These are phyloP conservation scores for Pseudogymnoascus pannorum DNA, from an alignment of 2,329 filamentous ascomycete species.

Conservation along the genomic window DNA sequence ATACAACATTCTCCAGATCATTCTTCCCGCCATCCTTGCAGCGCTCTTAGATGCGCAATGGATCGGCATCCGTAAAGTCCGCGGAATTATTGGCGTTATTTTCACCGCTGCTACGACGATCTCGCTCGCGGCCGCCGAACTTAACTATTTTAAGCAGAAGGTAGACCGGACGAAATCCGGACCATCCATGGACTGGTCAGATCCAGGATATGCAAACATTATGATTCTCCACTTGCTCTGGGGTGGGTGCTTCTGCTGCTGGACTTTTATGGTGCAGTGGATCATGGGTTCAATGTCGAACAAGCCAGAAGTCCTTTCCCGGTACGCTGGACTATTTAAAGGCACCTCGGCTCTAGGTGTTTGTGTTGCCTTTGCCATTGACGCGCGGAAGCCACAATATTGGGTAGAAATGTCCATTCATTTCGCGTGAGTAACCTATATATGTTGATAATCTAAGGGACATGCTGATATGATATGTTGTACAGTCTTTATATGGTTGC, in stretches of 20 bases:
- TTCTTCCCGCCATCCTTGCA: slow-evolving; percentile 15
- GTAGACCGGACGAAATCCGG: slow-evolving; percentile 6
- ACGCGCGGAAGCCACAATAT: neutral
- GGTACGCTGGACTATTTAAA: slow-evolving; percentile 15
- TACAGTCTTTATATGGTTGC: neutral
- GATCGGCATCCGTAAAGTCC: slow-evolving; percentile 1
- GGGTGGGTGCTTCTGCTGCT: slow-evolving; percentile 14
- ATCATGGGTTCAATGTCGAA: slow-evolving; percentile 18
- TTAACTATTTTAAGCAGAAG: slow-evolving; percentile 12
- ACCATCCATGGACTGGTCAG: slow-evolving; percentile 13
- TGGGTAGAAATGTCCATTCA: neutral
- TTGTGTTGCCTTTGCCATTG: slow-evolving; percentile 7
- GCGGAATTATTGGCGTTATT: slow-evolving; percentile 11
- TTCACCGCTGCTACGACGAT: slow-evolving; percentile 13
- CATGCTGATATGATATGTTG: neutral
- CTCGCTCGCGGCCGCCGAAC: slow-evolving; percentile 7
- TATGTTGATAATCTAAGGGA: neutral
- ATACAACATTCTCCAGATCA: slow-evolving; percentile 14
- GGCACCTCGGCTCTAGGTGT: slow-evolving; percentile 13
- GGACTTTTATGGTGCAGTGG: slow-evolving; percentile 15
- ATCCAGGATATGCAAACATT: slow-evolving; percentile 12
- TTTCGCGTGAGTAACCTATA: neutral
- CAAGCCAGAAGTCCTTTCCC: slow-evolving; percentile 14
- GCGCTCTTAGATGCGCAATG: slow-evolving; percentile 13
- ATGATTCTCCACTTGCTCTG: slow-evolving; percentile 16